A percentile compares a stretch with the other conserved stretches of the same genome.
Conservation (phyloP, 371 early-diverging fungal species). For the Batkoa obscura region DNA sequence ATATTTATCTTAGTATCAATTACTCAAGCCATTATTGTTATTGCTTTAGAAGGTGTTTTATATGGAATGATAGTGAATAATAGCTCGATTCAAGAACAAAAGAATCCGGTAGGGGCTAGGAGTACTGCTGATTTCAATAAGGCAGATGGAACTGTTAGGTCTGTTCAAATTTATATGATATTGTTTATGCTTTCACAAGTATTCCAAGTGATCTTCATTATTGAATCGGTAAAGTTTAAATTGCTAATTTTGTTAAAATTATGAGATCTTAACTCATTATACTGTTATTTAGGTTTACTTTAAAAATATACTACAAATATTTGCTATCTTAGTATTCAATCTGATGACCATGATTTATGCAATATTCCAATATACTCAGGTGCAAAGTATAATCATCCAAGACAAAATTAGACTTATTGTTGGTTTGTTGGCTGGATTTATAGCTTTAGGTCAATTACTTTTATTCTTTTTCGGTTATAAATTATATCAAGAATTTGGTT, state of each 20-base stretch:
- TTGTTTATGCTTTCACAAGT: background rate
- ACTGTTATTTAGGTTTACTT: slow-evolving; percentile 33
- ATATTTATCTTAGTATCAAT: background rate
- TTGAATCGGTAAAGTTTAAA: background rate
- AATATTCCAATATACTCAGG: slow-evolving; percentile 31
- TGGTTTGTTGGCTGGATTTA: slow-evolving; percentile 10
- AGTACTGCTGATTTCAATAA: background rate
- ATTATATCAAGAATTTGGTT: slow-evolving; percentile 76
- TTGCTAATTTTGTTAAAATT: background rate
- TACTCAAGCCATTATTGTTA: background rate
- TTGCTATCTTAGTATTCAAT: slow-evolving; percentile 64
- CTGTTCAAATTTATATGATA: background rate
- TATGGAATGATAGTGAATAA: background rate
- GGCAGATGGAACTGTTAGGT: too few species aligned
- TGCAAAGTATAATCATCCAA: background rate
- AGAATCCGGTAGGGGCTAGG: background rate
- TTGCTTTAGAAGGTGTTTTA: slow-evolving; percentile 1
- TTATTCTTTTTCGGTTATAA: slow-evolving; percentile 13
- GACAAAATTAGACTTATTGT: slow-evolving; percentile 1
- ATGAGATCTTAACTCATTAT: background rate
- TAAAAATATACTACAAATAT: slow-evolving; percentile 75
- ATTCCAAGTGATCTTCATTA: background rate
- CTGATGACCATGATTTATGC: slow-evolving; percentile 55
- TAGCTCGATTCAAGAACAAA: background rate
- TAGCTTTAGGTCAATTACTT: slow-evolving; percentile 11